Percentiles rank a stretch among this genome's conserved stretches.
These are phyloP conservation scores for Myriangium duriaei DNA, from an alignment of 2,329 filamentous ascomycete genomes.

Conservation along the genomic window DNA sequence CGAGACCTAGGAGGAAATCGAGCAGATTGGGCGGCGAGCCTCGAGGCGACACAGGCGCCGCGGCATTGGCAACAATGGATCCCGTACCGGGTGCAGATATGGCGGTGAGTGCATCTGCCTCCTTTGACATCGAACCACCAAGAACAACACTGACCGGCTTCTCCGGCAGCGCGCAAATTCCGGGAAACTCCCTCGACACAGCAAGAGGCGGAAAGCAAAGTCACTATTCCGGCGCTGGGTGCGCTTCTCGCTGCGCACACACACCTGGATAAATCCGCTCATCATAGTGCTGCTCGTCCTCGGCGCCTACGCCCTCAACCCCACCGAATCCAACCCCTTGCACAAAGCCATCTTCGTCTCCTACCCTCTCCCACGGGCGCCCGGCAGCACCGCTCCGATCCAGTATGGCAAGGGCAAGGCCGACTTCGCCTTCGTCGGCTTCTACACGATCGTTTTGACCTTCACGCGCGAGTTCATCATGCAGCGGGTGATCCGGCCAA, in stretches of 20 bases:
- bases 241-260: slow-evolving; percentile 33
- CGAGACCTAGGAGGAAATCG: slow-evolving; percentile 29
- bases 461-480: slow-evolving; percentile 95
- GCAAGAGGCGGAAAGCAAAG: slow-evolving; percentile 35
- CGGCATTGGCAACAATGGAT: slow-evolving; percentile 36
- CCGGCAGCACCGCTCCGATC: slow-evolving; percentile 27
- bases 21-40: slow-evolving; percentile 40
- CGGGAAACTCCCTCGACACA: slow-evolving; percentile 21
- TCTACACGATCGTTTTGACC: slow-evolving; percentile 80
- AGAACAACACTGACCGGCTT: slow-evolving; percentile 7
- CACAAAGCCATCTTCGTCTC: slow-evolving; percentile 80
- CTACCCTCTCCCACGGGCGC: slow-evolving; percentile 50
- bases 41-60: slow-evolving; percentile 39
- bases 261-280: slow-evolving; percentile 57
- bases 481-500: slow-evolving; percentile 72
- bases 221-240: slow-evolving; percentile 33
- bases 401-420: slow-evolving; percentile 84
- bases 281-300: slow-evolving; percentile 52
- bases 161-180: slow-evolving; percentile 10
- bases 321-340: slow-evolving; percentile 64
- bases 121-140: slow-evolving; percentile 8
- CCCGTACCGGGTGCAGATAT: slow-evolving; percentile 7
- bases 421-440: slow-evolving; percentile 76
- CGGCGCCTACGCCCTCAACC: slow-evolving; percentile 60
- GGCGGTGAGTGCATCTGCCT: slow-evolving; percentile 4